phyloP scores from a whole-genome alignment of 306 rosid species.

The Senna tora region DNA sequence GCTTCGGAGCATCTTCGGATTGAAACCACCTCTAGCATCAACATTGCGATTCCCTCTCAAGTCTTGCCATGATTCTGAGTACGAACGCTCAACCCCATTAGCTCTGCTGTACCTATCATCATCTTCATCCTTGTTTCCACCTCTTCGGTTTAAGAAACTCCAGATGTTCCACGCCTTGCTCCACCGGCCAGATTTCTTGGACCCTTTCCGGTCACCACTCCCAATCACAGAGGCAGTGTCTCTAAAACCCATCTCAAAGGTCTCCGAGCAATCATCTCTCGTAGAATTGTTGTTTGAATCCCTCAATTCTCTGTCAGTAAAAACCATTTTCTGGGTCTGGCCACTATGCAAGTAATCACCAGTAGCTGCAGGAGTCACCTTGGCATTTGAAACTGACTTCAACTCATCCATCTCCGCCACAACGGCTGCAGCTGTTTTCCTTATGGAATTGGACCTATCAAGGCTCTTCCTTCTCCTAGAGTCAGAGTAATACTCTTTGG shows the following conservation, averaged over 20 bases:
- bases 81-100: slow-evolving; percentile 68
- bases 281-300: slow-evolving; percentile 77
- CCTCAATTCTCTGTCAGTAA: slow-evolving; percentile 58
- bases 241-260: slow-evolving; percentile 61
- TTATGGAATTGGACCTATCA: slow-evolving; percentile 83
- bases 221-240: slow-evolving; percentile 59
- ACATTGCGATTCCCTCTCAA: slow-evolving; percentile 68
- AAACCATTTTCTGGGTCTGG: slow-evolving; percentile 57
- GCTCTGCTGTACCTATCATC: slow-evolving; percentile 70
- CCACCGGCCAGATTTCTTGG: slow-evolving; percentile 84
- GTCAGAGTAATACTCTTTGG: slow-evolving; percentile 83
- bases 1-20: slow-evolving; percentile 70
- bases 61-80: slow-evolving; percentile 92
- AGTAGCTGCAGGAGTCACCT: slow-evolving; percentile 70
- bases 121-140: slow-evolving; percentile 73
- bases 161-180: slow-evolving; percentile 89
- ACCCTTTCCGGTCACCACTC: slow-evolving; percentile 52
- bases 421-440: slow-evolving; percentile 93
- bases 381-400: slow-evolving; percentile 71
- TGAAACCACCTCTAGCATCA: slow-evolving; percentile 56
- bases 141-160: slow-evolving; percentile 74
- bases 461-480: slow-evolving; percentile 86
- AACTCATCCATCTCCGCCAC: slow-evolving; percentile 93
- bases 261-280: slow-evolving; percentile 78
- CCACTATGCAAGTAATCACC: slow-evolving; percentile 41